phyloP scores from a whole-genome alignment of 2,329 filamentous ascomycete species.

The Colletotrichum gigasporum region DNA sequence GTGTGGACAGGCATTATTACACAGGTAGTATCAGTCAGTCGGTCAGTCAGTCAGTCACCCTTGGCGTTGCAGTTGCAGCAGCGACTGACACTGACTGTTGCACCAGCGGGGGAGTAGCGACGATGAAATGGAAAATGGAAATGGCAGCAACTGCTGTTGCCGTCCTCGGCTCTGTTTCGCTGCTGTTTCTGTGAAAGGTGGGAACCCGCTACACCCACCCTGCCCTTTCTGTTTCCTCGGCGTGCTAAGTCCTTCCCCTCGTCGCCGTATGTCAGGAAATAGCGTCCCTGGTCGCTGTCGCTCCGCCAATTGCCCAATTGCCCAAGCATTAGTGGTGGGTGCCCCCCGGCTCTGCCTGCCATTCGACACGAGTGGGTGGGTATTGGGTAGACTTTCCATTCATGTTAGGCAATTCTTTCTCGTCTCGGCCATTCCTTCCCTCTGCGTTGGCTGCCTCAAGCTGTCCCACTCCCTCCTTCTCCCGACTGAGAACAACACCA shows the following conservation, averaged over 20 bases:
- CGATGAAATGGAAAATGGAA: no score
- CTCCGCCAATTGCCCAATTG: no score
- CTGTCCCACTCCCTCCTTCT: neutral
- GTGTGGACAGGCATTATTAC: constrained; percentile 1
- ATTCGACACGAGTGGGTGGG: constrained; percentile 5
- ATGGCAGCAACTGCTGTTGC: neutral
- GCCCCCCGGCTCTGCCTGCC: constrained; percentile 9
- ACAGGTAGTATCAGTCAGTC: no score
- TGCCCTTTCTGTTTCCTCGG: neutral
- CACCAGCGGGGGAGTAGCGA: no score
- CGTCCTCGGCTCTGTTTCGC: constrained; percentile 3
- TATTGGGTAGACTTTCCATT: neutral
- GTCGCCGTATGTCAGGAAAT: neutral
- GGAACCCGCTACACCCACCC: neutral
- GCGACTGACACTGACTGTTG: neutral
- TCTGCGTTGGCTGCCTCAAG: neutral
- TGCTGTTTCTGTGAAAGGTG: constrained; percentile 12
- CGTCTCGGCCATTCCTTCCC: constrained; percentile 26
- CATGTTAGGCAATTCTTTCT: constrained; percentile 20
- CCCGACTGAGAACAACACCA: neutral
- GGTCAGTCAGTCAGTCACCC: no score
- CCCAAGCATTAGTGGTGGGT: no score
- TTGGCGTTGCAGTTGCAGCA: constrained; percentile 12
- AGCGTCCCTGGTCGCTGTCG: no score
- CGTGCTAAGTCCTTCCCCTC: neutral